Conservation (phyloP, 805 yeast species). For the Yarrowia bubula region DNA sequence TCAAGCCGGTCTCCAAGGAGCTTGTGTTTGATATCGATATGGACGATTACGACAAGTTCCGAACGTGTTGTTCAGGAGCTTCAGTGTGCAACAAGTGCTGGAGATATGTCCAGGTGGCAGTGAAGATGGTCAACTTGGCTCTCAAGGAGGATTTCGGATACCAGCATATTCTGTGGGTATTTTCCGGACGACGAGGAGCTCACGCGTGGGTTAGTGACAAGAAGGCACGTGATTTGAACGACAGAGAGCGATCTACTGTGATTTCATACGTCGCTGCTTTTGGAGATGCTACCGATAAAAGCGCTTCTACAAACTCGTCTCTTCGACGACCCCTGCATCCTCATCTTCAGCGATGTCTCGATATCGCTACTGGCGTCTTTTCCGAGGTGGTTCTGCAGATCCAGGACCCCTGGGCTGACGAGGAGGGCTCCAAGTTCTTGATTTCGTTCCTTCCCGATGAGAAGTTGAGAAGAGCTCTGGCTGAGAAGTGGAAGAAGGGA, state of each 20-base stretch:
- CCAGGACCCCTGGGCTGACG: constrained; percentile 82
- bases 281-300: constrained; percentile 47
- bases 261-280: constrained; percentile 82
- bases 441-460: constrained; percentile 64
- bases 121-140: constrained; percentile 67
- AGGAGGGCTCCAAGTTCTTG: constrained; percentile 54
- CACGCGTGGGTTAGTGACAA: constrained; percentile 97
- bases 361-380: constrained; percentile 62
- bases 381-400: constrained; percentile 64
- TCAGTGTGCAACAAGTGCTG: constrained; percentile 86
- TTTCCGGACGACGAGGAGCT: constrained; percentile 97
- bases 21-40: constrained; percentile 95
- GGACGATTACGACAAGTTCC: constrained; percentile 90
- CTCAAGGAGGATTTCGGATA: constrained; percentile 88
- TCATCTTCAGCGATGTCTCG: constrained; percentile 67
- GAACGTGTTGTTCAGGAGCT: constrained; percentile 91
- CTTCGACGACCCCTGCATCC: constrained; percentile 87
- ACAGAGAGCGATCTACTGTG: constrained; percentile 69
- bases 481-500: constrained; percentile 56
- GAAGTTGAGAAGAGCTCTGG: constrained; percentile 45
- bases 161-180: constrained; percentile 85
- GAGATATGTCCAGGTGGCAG: constrained; percentile 85
- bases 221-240: constrained; percentile 73
- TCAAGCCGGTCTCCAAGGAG: constrained; percentile 82
- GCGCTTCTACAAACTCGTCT: constrained; percentile 42